Base-by-base conservation (phyloP, 2,329 filamentous ascomycete species). In the Cladosporium halotolerans region DNA sequence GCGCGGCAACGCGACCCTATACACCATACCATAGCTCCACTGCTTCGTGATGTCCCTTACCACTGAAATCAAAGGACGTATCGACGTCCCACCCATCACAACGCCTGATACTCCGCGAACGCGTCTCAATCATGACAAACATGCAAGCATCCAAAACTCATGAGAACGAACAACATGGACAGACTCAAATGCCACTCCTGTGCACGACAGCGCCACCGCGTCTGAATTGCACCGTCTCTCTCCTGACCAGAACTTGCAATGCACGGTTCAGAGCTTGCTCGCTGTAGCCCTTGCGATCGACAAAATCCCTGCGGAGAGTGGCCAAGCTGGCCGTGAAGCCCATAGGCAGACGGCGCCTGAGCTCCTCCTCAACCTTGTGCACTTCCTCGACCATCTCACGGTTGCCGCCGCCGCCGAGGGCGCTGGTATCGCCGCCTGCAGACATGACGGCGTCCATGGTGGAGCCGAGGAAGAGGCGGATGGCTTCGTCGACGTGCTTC, bases 401-500 rank as follows among this genome's bases (percentile, higher is more conserved):
- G 65, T 85, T 90, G 36, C 88, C 89, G 33, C 72, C 70, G 62
- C 88, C 82, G 58, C 85, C 88, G 61, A 87, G 85, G 56, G 91
- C 92, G 64, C 95, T 89, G 55, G 89, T 92, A 36, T 69, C 63
- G 13, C 67, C 68, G 3, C 67, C 68, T 9, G 68, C 67, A 33
- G 56, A 60, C 60, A 70, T 64, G 53, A 97, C 90, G 7, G 93
- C 93, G 66, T 99, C 92, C 93, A 99, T 97, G 54, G 93, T 99
- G 3, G 86, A 91, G 60, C 91, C 93, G 31, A 99, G 76, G 84
- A 99, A 99, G 13, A 99, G 80, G 0, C 93, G 86, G 64, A 99
- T 99, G 2, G 93, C 93, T 74, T 99, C 93, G 66, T 99, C 92
- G 49, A 99, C 93, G 66, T 99, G 93, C 44, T 83, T 79, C 70